Evolutionary conservation across 306 rosid species (phyloP).

Genomic region (Quercus variabilis): DNA sequence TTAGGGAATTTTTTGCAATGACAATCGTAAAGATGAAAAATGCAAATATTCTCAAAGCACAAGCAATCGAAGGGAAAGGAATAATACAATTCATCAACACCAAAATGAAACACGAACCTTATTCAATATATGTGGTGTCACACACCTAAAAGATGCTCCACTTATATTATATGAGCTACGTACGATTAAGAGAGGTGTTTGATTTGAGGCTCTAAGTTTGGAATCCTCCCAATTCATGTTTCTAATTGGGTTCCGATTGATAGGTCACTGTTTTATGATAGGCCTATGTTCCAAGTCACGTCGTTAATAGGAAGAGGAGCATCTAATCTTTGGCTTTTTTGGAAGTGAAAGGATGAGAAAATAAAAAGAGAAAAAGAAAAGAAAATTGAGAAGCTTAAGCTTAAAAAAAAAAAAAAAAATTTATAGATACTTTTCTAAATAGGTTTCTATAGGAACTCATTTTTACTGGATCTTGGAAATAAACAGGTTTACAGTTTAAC

Average conservation of each 20-base stretch:
- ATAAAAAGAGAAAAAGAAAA: constrained; percentile 1
- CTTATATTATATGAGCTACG: background rate
- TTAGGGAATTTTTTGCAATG: background rate
- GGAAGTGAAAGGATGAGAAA: background rate
- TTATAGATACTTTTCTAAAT: background rate
- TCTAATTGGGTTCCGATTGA: background rate
- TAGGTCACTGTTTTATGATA: constrained; percentile 14
- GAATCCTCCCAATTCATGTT: background rate
- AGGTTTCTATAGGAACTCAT: no score
- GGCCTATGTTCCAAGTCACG: constrained; percentile 25
- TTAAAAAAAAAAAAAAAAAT: background rate
- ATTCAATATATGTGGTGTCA: constrained; percentile 3
- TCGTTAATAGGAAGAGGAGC: constrained; percentile 22
- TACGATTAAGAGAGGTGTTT: constrained; percentile 8
- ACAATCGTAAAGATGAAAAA: constrained; percentile 11
- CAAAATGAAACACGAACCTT: background rate
- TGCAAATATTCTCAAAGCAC: constrained; percentile 28
- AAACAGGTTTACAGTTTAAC: no score
- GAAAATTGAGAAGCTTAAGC: constrained; percentile 6
- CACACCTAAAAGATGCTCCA: constrained; percentile 7
- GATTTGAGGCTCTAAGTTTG: constrained; percentile 5
- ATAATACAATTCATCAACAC: no score
- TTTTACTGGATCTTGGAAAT: no score
- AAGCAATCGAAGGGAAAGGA: constrained; percentile 8
- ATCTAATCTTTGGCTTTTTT: constrained; percentile 19